Evolutionary conservation across 2,329 filamentous ascomycete genomes (phyloP).

Genomic region (Aspergillus texensis): DNA sequence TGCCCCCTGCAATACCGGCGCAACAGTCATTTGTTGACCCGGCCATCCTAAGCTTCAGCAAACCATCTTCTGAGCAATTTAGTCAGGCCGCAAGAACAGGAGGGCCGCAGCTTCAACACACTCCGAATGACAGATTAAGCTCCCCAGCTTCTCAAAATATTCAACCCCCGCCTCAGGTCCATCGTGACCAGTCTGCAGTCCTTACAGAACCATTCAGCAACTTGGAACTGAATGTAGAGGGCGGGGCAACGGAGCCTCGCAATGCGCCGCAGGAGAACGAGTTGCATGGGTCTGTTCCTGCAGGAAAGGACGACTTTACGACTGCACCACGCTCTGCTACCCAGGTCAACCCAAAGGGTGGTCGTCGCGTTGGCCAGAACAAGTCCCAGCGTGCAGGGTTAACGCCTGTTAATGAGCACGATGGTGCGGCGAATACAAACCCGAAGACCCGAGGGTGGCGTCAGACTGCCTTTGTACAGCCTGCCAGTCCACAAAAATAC

Average conservation of each 20-base stretch:
- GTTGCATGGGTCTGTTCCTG: slow-evolving; percentile 21
- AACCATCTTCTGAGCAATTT: slow-evolving; percentile 26
- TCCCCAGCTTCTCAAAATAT: slow-evolving; percentile 16
- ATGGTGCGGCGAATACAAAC: slow-evolving; percentile 35
- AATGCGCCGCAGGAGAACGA: slow-evolving; percentile 18
- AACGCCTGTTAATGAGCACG: slow-evolving; percentile 35
- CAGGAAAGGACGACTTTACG: slow-evolving; percentile 21
- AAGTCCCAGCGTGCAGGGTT: slow-evolving; percentile 50
- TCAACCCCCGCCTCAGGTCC: slow-evolving; percentile 18
- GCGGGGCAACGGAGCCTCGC: slow-evolving; percentile 18
- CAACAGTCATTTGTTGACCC: slow-evolving; percentile 70
- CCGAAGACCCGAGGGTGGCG: slow-evolving; percentile 67
- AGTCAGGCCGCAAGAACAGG: slow-evolving; percentile 12
- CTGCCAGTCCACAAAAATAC: slow-evolving; percentile 49
- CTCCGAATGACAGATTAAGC: slow-evolving; percentile 32
- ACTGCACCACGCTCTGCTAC: slow-evolving; percentile 26
- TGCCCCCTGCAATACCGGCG: slow-evolving; percentile 33
- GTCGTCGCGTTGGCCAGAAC: slow-evolving; percentile 50
- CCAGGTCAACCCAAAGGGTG: slow-evolving; percentile 40
- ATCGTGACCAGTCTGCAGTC: slow-evolving; percentile 34
- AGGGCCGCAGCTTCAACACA: slow-evolving; percentile 18
- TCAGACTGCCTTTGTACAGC: slow-evolving; percentile 66
- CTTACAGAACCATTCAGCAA: slow-evolving; percentile 51
- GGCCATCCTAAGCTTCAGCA: slow-evolving; percentile 73
- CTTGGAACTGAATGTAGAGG: slow-evolving; percentile 37